Base-by-base conservation (phyloP, 2,329 filamentous ascomycete genomes). In the Niveomyces coronatus region DNA sequence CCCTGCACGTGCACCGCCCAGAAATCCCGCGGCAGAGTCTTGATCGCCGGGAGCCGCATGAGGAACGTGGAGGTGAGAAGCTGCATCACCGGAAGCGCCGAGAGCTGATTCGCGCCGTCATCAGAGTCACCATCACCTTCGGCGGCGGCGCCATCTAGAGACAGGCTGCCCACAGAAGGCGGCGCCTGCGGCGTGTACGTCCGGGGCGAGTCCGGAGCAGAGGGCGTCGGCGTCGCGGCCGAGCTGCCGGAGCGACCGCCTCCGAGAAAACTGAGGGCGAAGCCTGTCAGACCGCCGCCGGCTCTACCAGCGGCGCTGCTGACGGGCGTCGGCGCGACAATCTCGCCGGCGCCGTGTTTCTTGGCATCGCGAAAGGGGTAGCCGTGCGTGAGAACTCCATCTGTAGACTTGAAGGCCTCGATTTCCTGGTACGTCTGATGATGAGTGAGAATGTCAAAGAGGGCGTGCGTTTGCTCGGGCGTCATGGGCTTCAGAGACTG, bases 361-460 rank as follows among this genome's bases (percentile, higher is more conserved):
- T 30, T 18, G n/a, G 34, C 19, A 20, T 28, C 26, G 19, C 31
- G 31, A 56, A 88, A 87, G 0, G 84, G 84, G 45, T 72, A 76
- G 11, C 84, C 83, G 61, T 85, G 87, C 16, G 66, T 57, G 42
- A 70, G 65, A 42, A 87, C 79, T 19, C 77, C 72, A 3, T 67
- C 61, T 0, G 81, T 73, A 26, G 68, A 59, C 50, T 79, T 84
- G 67, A 88, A 86, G 44, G 69, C 70, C 52, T 81, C 71, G 44
- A 86, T 82, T 57, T 91, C 84, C 10, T 70, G 57, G 48, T 78
- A 79, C 1, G 71, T 74, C 54, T 77, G 65, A 45, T 71, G 52
- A 49, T 78, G 74, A 22, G 70, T 70, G 39, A 79, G 65, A 36
- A 79, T 74, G 49, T 78, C 70, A 45, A 78, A 68, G 13, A 78